phyloP scores from a whole-genome alignment of 1,284 basidiomycete genomes.

The Veloboletus limbatus region DNA sequence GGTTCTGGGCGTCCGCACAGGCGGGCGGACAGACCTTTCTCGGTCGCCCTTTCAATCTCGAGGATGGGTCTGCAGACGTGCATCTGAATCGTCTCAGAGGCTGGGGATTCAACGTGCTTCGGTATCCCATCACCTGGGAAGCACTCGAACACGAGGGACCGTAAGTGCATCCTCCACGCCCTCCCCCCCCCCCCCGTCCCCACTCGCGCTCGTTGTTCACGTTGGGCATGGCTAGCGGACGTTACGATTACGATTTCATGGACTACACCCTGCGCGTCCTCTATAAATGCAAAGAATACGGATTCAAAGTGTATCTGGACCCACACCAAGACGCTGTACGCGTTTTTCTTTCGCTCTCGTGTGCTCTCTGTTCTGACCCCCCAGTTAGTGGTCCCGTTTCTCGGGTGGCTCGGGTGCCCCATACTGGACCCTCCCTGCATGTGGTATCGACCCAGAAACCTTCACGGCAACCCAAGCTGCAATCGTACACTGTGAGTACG shows the following conservation, averaged over 20 bases:
- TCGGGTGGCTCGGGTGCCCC: conserved; percentile 96
- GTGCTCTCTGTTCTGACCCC: not conserved
- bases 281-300: conserved; percentile 88
- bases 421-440: conserved; percentile 91
- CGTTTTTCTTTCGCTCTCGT: not conserved
- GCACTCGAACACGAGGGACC: conserved; percentile 91
- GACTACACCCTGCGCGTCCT: conserved; percentile 88
- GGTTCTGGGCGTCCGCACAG: conserved; percentile 90
- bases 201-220: conserved; percentile 7
- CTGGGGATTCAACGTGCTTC: conserved; percentile 95
- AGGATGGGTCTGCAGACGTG: conserved; percentile 84
- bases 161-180: conserved; percentile 51
- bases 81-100: conserved; percentile 83
- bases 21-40: conserved; percentile 71
- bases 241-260: conserved; percentile 91
- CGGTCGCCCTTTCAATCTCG: conserved; percentile 75
- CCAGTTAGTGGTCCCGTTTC: conserved; percentile 88
- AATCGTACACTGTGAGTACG: conserved; percentile 89
- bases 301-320: conserved; percentile 94
- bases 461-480: conserved; percentile 85
- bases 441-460: conserved; percentile 85
- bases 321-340: conserved; percentile 95
- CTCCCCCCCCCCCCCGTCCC: too few relatives aligned
- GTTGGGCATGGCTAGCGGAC: conserved; percentile 53
- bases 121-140: conserved; percentile 95